Evolutionary conservation across 257 asterid species (phyloP), one percentile per base, ranked within the genome.

Genomic region (Solanum neorickii): DNA sequence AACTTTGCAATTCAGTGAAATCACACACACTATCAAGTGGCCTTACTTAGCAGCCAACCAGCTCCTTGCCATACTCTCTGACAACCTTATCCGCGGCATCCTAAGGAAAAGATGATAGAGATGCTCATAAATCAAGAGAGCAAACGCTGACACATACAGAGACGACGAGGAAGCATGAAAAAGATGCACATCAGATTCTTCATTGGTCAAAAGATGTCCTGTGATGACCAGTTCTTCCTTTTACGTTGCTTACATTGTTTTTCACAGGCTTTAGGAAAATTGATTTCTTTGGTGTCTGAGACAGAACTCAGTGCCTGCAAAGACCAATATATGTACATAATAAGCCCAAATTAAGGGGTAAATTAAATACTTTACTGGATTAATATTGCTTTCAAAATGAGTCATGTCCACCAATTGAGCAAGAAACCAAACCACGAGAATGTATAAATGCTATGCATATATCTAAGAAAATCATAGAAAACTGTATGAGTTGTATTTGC

Each of bases 11-110:
- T 37, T 39, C 23, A 83, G 13, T 25, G 65, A 46, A 47, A 87
- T 83, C 86, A 78, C 91, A 87, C 85, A 89, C 93, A 7, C 78
- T 66, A 80, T 91, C 92, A 74, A 88, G 47, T 25, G 88, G 91
- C 88, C 89, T 87, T 82, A 91, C 73, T 33, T 82, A 85, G 89
- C 88, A n/a, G 39, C 92, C 92, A 56, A 91, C 83, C 87, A 91
- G 33, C 82, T 88, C 89, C 56, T 75, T 62, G 29, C 87, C 87
- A 23, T 80, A 39, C 69, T 88, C 31, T 78, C 77, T 85, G 66
- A 83, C 13, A 37, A 85, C 41, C 86, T 31, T 74, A 59, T 74
- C 74, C 37, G 47, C 33, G 80, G 86, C 82, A 84, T 39, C 86
- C 92, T 46, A 88, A 44, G 78, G 76, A 70, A 65, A 39, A 80